These are phyloP conservation scores for Mycena indigotica DNA, from an alignment of 768 basidiomycete genomes.

Conservation along the genomic window DNA sequence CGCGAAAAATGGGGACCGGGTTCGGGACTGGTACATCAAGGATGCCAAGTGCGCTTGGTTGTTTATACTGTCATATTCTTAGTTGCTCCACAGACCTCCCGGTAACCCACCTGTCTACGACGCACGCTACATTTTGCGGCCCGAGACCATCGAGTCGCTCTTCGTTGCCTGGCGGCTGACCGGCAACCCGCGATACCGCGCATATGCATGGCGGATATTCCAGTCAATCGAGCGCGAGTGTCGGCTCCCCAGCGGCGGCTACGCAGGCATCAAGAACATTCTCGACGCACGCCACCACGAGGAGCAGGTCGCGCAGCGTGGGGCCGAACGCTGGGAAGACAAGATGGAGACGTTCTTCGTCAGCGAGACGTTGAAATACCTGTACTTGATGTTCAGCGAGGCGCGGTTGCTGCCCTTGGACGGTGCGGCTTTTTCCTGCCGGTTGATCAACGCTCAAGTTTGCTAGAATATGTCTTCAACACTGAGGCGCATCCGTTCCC, in stretches of 20 bases:
- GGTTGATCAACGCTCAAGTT: not conserved
- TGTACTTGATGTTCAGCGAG: constrained; percentile 85
- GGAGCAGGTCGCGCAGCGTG: constrained; percentile 13
- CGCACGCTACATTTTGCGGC: constrained; percentile 93
- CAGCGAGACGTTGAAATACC: constrained; percentile 91
- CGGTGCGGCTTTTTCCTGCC: constrained; percentile 50
- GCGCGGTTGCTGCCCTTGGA: constrained; percentile 66
- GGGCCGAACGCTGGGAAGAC: constrained; percentile 71
- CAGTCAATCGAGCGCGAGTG: constrained; percentile 86
- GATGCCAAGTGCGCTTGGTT: constrained; percentile 58
- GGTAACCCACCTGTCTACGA: constrained; percentile 65
- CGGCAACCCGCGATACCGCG: constrained; percentile 77
- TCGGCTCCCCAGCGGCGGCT: constrained; percentile 75
- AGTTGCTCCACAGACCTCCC: constrained; percentile 29
- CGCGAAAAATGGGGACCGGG: constrained; percentile 43
- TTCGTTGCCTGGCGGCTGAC: constrained; percentile 92
- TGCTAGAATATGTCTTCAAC: constrained; percentile 83
- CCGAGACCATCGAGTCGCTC: constrained; percentile 93
- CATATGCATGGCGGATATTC: constrained; percentile 88
- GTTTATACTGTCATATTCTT: no score
- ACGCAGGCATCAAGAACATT: constrained; percentile 82
- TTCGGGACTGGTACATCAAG: constrained; percentile 90
- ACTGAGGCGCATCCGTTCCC: constrained; percentile 65
- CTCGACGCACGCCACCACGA: constrained; percentile 45
- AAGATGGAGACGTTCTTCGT: constrained; percentile 94